Evolutionary conservation across 75 land plant genomes (phyloP), one percentile per base, ranked within the genome.

Genomic region (Ceratopteris richardii): DNA sequence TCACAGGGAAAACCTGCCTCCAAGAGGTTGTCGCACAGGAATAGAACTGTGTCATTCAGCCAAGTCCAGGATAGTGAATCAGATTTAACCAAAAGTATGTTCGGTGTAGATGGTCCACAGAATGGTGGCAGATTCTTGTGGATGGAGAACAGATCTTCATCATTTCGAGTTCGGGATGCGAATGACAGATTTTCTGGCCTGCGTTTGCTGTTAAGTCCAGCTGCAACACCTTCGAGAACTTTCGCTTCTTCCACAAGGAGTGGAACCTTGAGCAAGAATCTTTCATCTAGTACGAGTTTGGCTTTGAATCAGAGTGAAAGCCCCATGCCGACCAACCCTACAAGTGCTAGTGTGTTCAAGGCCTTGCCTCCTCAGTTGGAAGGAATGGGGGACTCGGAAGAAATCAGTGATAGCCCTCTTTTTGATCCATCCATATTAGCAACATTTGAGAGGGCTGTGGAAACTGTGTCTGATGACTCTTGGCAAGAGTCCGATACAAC

Each of bases 371-470:
- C 37, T 33, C 24, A 52, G 14, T 11, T 52, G 25, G 28, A 52
- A 3, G 28, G 28, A 52, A 26, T 23, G 54, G 54, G 28, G 22
- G 54, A 52, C 13, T 26, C 28, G 5, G 54, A 22, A 52, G 54
- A 52, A 52, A 11, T 23, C 5, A 14, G 67, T 14, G n/a, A n/a
- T n/a, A 62, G 60, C 19, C 60, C 61, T 31, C 16, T 57, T 18
- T 54, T 71, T 36, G 75, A 72, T 58, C 63, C 75, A 10, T 72
- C 69, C 2, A 62, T 72, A 26, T 42, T 72, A 44, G 68, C 57
- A 19, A 66, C 68, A 21, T 62, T 72, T 31, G 75, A 72, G 33
- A 60, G 59, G 58, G 75, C 69, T 40, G 29, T 66, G 51, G 75
- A 65, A 28, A 18, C 51, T 22, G 22, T 58, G 31, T 52, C 54